These are phyloP conservation scores for Echinosophora koreensis DNA, from an alignment of 306 rosid species.

Conservation along the genomic window DNA sequence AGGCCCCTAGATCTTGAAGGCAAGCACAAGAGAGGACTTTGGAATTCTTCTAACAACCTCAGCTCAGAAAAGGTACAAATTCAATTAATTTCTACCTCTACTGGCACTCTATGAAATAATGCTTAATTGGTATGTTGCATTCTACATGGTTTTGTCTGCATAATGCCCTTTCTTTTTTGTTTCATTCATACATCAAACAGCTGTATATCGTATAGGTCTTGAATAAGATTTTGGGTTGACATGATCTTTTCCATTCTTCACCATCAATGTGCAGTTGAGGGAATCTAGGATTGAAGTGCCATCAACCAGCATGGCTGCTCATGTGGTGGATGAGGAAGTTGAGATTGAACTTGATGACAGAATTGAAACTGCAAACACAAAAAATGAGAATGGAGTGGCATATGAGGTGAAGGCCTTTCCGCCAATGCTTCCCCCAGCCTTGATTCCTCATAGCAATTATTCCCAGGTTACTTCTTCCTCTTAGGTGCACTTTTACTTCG, in stretches of 20 bases:
- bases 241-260: conserved; percentile 22
- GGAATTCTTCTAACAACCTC: conserved; percentile 50
- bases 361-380: conserved; percentile 49
- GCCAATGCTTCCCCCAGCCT: conserved; percentile 65
- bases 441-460: conserved; percentile 58
- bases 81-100: conserved; percentile 39
- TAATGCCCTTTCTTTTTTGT: conserved; percentile 8
- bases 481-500: neutral
- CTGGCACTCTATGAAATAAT: conserved; percentile 12
- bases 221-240: conserved; percentile 27
- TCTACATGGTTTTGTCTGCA: conserved; percentile 13
- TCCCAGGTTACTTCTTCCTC: conserved; percentile 61
- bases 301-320: conserved; percentile 88
- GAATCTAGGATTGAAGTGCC: conserved; percentile 65
- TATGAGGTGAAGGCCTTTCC: conserved; percentile 49
- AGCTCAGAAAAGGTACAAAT: conserved; percentile 64
- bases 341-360: conserved; percentile 69
- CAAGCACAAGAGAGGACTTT: conserved; percentile 63
- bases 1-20: conserved; percentile 58
- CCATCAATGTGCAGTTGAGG: conserved; percentile 60
- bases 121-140: conserved; percentile 1
- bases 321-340: conserved; percentile 77
- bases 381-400: conserved; percentile 55
- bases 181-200: conserved; percentile 21
- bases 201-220: conserved; percentile 25